Evolutionary conservation across 139 green algal species (phyloP), one percentile per base, ranked within the genome.

Genomic region (Pleodorina starrii): DNA sequence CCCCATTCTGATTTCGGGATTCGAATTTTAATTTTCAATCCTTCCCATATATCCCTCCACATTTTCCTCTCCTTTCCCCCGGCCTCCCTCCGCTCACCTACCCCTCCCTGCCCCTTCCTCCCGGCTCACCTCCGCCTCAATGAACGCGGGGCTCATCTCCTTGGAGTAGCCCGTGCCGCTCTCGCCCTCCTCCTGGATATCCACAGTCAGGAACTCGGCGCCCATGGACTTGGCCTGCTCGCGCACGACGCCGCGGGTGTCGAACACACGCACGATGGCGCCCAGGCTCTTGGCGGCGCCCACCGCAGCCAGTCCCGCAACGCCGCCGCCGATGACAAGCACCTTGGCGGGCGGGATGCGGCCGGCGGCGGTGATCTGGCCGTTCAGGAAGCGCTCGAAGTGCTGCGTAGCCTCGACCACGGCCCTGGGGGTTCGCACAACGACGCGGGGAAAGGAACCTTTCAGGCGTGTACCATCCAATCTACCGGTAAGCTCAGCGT

Each of bases 341-440:
- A 96, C 91, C 91, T 96, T 95, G 81, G 95, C 95, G 11, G 95
- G 96, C 0, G 95, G 95, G n/a, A 97, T 93, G 68, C 94, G 90
- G 17, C 97, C 97, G 17, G 97, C 97, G 10, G 97, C 97, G 0
- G 97, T 99, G 92, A 99, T 99, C 94, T 99, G 95, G 36, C 95
- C 95, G 5, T 94, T 95, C 91, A 98, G 97, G 93, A 98, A 97
- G 74, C 96, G 92, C 10, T 93, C 94, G 90, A 98, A 98, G 89
- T 96, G 87, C 63, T 96, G 88, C 0, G 94, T 92, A 0, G 96
- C 96, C 92, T 98, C 96, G 1, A 97, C 87, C 16, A 98, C 94
- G 25, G 96, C 95, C 43, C 96, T 94, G 90, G 84, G 91, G 74
- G 7, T 21, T 57, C n/a, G n/a, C n/a, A n/a, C n/a, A n/a, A n/a